A percentile compares a stretch with the other conserved stretches of the same genome.
phyloP scores from a whole-genome alignment of 2,329 filamentous ascomycete genomes.

The Fusarium bulbicola region DNA sequence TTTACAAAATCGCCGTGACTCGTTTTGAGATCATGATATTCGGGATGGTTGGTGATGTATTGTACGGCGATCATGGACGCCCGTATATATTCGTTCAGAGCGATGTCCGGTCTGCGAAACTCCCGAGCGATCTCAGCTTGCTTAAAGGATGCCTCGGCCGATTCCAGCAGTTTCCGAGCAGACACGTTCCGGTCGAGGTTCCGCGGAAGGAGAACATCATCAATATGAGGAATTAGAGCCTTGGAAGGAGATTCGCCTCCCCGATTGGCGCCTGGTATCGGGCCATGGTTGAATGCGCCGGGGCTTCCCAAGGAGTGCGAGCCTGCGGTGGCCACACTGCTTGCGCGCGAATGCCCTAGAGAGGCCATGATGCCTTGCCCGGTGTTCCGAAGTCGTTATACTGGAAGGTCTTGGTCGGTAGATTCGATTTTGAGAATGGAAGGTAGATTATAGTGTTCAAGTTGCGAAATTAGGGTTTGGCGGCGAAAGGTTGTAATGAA shows the following conservation, averaged over 20 bases:
- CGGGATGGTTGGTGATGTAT: constrained; percentile 77
- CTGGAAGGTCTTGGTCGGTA: constrained; percentile 19
- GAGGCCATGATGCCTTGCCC: constrained; percentile 38
- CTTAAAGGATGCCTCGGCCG: constrained; percentile 62
- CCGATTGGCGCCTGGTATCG: constrained; percentile 43
- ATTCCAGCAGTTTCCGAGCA: constrained; percentile 62
- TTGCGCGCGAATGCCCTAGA: constrained; percentile 39
- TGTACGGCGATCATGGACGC: constrained; percentile 83
- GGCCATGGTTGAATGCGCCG: constrained; percentile 43
- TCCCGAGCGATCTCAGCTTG: constrained; percentile 70
- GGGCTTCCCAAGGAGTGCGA: constrained; percentile 46
- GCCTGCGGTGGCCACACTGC: constrained; percentile 39
- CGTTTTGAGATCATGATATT: constrained; percentile 72
- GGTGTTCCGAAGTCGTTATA: constrained; percentile 4
- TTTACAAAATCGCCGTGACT: constrained; percentile 60
- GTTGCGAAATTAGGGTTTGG: neutral
- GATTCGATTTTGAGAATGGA: neutral
- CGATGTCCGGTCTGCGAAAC: constrained; percentile 74
- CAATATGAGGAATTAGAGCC: constrained; percentile 60
- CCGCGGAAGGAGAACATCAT: constrained; percentile 59
- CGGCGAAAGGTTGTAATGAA: neutral
- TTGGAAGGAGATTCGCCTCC: constrained; percentile 40
- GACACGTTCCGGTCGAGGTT: constrained; percentile 60
- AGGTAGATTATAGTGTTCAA: neutral
- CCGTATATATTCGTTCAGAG: constrained; percentile 84